A percentile compares a stretch with the other conserved stretches of the same genome.
phyloP scores from a whole-genome alignment of 2,329 filamentous ascomycete species.

The Exophiala mesophila region DNA sequence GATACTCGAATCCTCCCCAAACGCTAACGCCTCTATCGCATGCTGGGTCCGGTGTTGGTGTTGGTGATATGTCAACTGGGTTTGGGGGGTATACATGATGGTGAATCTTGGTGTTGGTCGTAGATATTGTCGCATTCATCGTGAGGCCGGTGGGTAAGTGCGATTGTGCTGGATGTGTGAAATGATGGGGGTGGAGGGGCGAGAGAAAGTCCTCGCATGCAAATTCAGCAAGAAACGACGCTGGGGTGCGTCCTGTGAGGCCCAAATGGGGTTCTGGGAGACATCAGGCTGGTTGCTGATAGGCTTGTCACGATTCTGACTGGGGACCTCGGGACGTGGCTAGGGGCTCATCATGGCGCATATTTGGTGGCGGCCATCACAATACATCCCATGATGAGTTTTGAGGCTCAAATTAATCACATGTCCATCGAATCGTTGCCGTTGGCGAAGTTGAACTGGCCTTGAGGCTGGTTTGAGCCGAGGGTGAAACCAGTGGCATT shows the following conservation, averaged over 20 bases:
- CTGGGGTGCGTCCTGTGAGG: too few species aligned
- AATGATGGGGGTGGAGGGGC: constrained; percentile 5
- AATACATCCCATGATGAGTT: constrained; percentile 1
- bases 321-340: too few species aligned
- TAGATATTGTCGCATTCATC: constrained; percentile 31
- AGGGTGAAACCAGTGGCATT: constrained; percentile 71
- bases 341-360: too few species aligned
- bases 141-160: constrained; percentile 31
- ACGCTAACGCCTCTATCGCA: constrained; percentile 21
- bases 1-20: constrained; percentile 8
- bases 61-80: constrained; percentile 12
- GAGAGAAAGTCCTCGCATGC: constrained; percentile 36
- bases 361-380: too few species aligned
- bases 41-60: constrained; percentile 19
- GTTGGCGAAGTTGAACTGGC: constrained; percentile 88
- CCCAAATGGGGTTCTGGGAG: too few species aligned
- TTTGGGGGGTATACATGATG: constrained; percentile 27
- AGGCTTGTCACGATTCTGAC: too few species aligned
- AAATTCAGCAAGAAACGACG: constrained; percentile 32
- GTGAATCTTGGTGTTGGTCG: constrained; percentile 28
- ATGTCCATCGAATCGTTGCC: constrained; percentile 70
- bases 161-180: constrained; percentile 11
- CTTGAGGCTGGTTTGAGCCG: constrained; percentile 61
- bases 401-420: constrained; percentile 40
- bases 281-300: too few species aligned